These are phyloP conservation scores for Pittosporum tobira DNA, from an alignment of 129 eudicot genomes.

Conservation along the genomic window DNA sequence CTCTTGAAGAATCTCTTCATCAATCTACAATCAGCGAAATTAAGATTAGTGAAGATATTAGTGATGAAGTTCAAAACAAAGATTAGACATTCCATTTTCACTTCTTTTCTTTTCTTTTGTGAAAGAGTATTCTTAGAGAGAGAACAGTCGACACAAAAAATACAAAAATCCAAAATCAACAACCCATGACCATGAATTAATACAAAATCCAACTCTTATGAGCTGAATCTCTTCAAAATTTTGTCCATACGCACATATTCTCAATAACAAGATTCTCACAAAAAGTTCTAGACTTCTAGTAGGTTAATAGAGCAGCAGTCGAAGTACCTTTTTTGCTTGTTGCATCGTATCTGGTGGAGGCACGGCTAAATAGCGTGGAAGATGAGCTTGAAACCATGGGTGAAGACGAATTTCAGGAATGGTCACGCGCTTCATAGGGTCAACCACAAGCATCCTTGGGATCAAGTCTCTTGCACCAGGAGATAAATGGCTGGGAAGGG, in stretches of 20 bases:
- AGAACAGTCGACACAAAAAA: background rate
- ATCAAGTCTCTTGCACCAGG: conserved; percentile 90
- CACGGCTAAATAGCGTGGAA: conserved; percentile 91
- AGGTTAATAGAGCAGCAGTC: background rate
- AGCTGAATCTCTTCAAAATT: background rate
- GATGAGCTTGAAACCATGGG: conserved; percentile 93
- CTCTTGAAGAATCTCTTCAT: conserved; percentile 88
- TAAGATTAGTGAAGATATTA: too few relatives aligned
- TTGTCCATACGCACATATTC: background rate
- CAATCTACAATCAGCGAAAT: conserved; percentile 44
- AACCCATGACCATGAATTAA: background rate
- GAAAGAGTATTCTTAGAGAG: background rate
- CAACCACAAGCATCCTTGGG: conserved; percentile 97
- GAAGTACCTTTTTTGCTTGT: conserved; percentile 82
- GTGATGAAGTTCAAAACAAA: background rate
- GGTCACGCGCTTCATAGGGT: conserved; percentile 88
- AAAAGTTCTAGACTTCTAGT: background rate
- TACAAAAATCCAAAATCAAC: background rate
- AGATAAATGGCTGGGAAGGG: conserved; percentile 95
- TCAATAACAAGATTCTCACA: background rate
- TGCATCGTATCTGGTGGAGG: conserved; percentile 92
- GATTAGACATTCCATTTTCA: background rate
- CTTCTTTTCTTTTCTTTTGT: too few relatives aligned
- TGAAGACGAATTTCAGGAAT: conserved; percentile 84
- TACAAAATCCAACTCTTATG: background rate